A percentile compares a stretch with the other conserved stretches of the same genome.
Conservation (phyloP, 352 stramenopile species). For the Phytopythium sindhum region DNA sequence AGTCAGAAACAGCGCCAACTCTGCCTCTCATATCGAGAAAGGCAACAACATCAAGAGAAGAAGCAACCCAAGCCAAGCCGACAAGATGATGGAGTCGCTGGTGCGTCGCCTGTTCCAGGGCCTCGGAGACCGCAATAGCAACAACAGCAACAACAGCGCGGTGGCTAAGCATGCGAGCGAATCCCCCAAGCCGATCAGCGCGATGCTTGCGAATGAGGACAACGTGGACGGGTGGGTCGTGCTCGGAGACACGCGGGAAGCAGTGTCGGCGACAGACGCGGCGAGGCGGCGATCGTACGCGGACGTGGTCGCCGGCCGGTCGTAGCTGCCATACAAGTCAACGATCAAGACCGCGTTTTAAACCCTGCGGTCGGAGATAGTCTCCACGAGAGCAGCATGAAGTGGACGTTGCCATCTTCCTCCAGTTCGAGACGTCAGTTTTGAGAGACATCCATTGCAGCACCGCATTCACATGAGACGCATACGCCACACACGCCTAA, state of each 20-base stretch:
- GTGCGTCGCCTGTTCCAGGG: conserved; percentile 31
- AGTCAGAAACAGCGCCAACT: background rate
- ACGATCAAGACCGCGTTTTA: background rate
- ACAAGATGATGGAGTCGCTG: conserved; percentile 31
- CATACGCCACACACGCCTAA: conserved; percentile 6
- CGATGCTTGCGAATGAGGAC: conserved; percentile 29
- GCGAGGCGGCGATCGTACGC: conserved; percentile 35
- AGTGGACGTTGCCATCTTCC: background rate
- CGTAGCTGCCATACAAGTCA: conserved; percentile 9
- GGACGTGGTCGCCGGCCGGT: conserved; percentile 32
- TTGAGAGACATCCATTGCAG: conserved; percentile 5
- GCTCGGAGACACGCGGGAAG: conserved; percentile 20
- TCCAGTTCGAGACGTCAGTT: background rate
- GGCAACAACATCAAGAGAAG: background rate
- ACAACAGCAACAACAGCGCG: conserved; percentile 6
- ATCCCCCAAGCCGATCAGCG: conserved; percentile 14
- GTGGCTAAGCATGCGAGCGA: conserved; percentile 10
- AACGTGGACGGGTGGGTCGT: conserved; percentile 52
- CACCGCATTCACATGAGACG: background rate
- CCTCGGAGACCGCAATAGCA: background rate
- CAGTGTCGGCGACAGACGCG: conserved; percentile 13
- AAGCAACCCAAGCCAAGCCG: background rate
- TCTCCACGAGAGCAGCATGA: background rate
- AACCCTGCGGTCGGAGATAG: background rate
- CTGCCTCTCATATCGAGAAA: background rate